Base-by-base conservation (phyloP, 2,329 filamentous ascomycete species). In the Penicillium sp. region DNA sequence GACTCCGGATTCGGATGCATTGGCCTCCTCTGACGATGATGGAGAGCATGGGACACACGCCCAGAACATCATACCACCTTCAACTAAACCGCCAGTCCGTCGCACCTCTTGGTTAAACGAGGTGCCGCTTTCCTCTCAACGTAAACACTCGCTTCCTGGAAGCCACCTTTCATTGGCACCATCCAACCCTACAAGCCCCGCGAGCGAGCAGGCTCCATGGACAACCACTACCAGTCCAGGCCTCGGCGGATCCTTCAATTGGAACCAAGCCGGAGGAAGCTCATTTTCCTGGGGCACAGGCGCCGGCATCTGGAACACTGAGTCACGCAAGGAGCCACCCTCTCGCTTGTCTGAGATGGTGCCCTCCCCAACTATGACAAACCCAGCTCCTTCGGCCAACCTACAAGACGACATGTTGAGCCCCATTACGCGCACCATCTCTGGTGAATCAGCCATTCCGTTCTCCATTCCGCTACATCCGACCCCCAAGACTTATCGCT, bases 1-100 rank as follows among this genome's bases (percentile, higher is more conserved):
- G 7, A 96, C 92, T 1, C 92, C 92, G 18, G 93, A 97, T 66
- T 96, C 91, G 3, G 92, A 97, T 67, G 92, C 89, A 43, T 76
- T 97, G 52, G 90, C 87, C 44, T 97, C 92, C 58, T 96, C 91
- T 11, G 93, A 97, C 69, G 93, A 97, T 68, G 93, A 99, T 70
- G 80, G 77, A 49, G 87, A 95, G 53, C 78, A 83, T 65, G 78
- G 80, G 58, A 77, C 77, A 37, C 75, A 81, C 79, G 49, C 69
- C 65, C 62, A 72, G 72, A 61, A 66, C 67, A 50, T 64, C 70
- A 52, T 64, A 68, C 47, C 80, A 75, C 60, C 79, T 74, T 41
- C 78, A 73, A 58, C 70, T 41, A 88, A 84, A 61, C 81, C 47
- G 19, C 35, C 86, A 39, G 80, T 79, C 22, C 82, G 88, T 47